Base-by-base conservation (phyloP, 768 basidiomycete genomes). In the Leccinum obscurum region DNA sequence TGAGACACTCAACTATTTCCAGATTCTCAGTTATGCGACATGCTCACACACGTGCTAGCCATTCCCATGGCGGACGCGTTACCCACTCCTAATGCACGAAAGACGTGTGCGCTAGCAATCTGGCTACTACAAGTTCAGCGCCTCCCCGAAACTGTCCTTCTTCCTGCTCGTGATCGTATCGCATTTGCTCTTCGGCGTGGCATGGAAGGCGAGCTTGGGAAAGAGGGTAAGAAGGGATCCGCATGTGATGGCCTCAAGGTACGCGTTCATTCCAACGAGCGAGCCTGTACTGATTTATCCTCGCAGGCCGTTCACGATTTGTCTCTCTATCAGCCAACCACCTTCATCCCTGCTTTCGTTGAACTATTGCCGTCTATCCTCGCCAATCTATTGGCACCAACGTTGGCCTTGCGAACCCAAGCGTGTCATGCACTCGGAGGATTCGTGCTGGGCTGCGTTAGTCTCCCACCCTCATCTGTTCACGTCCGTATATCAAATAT, bases 171-270 rank as follows among this genome's bases (percentile, higher is more conserved):
- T 7, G 83, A 86, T 64, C 81, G 87, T 26, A 90, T 94, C 35
- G 81, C 87, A 2, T 85, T 84, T 59, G 89, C 89, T 3, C 69
- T 93, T 20, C 81, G 85, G 54, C 85, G 92, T 49, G 92, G 88
- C 26, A 82, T 94, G 60, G 88, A 90, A 57, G 92, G 92, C 7
- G 88, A 93, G 62, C 82, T 93, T 14, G 92, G 92, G 6, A 91
- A 90, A 70, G 92, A 94, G 71, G 92, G 92, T 10, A 93, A 93
- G 78, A 93, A 92, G 67, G 92, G 92, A 0, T 85, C 92, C 4
- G 82, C 80, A 2, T 88, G 82, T 35, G 92, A 94, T 71, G 90
- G 89, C 22, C 79, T 92, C 51, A 90, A 87, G 82, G 92, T 88
- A 69, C 65, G 74, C 70, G 17, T 48, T 46, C 39, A 35, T 26